Evolutionary conservation across 352 stramenopile genomes (phyloP).

Genomic region (Globisporangium lucens): DNA sequence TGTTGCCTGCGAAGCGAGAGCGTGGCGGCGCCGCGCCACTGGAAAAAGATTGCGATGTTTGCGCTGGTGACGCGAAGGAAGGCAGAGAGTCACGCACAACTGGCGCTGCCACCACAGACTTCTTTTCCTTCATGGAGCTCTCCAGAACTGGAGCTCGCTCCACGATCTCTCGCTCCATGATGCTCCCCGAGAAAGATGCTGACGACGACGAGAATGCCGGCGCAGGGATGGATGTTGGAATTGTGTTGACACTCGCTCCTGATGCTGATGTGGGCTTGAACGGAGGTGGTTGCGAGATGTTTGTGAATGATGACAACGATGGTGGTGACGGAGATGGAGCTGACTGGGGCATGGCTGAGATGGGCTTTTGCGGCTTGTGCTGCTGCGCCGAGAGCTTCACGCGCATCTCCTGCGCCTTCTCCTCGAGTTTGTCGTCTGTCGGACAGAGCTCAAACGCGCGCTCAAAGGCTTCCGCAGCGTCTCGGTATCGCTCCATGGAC

Average conservation of each 20-base stretch:
- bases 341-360: constrained; percentile 9
- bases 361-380: constrained; percentile 11
- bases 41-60: constrained; percentile 3
- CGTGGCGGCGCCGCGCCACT: constrained; percentile 22
- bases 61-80: not conserved
- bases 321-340: not conserved
- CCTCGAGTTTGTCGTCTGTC: constrained; percentile 54
- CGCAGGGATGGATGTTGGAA: constrained; percentile 10
- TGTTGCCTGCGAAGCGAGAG: constrained; percentile 65
- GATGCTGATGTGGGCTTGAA: not conserved
- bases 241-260: not conserved
- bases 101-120: not conserved
- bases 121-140: not conserved
- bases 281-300: constrained; percentile 4
- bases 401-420: constrained; percentile 72
- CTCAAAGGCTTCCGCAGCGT: constrained; percentile 67
- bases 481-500: constrained; percentile 55
- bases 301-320: constrained; percentile 14
- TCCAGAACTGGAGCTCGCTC: constrained; percentile 18
- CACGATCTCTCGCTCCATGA: constrained; percentile 58
- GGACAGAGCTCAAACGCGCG: constrained; percentile 65
- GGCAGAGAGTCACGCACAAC: constrained; percentile 9
- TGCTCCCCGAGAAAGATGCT: constrained; percentile 65
- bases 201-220: constrained; percentile 28
- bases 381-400: constrained; percentile 15